Evolutionary conservation across 148 eudicot genomes (phyloP).

Genomic region (Pharnaceum exiguum): DNA sequence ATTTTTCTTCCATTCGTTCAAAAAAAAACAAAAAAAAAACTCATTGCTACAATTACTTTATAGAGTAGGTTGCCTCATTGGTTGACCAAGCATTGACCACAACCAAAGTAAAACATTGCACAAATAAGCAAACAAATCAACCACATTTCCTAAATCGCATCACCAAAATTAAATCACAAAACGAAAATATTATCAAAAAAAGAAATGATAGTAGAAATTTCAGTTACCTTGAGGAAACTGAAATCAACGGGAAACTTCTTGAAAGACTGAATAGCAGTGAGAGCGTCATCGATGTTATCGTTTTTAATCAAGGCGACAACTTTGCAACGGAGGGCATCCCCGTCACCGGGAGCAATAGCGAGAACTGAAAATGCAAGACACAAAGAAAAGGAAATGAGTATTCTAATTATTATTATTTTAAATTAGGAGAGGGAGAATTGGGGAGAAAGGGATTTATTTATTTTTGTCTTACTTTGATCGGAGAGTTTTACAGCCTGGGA

Average conservation of each 20-base stretch:
- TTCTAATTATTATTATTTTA: no score
- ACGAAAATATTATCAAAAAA: neutral
- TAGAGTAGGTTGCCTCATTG: no score
- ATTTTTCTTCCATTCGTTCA: no score
- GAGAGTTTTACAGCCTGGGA: conserved; percentile 49
- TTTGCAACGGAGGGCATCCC: conserved; percentile 84
- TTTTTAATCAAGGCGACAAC: conserved; percentile 64
- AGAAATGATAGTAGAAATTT: no score
- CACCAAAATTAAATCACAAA: neutral
- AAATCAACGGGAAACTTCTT: conserved; percentile 52
- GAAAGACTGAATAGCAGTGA: conserved; percentile 41
- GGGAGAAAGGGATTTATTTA: neutral
- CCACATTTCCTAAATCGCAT: neutral
- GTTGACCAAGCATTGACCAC: neutral
- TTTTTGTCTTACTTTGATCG: conserved; percentile 43
- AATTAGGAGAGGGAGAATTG: neutral
- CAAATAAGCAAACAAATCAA: neutral
- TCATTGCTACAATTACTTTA: no score
- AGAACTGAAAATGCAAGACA: conserved; percentile 40
- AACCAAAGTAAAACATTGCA: neutral
- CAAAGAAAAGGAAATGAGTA: neutral
- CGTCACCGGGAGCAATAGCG: conserved; percentile 64
- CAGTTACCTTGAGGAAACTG: conserved; percentile 57
- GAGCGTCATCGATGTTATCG: conserved; percentile 61
- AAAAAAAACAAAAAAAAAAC: no score